These are phyloP conservation scores for Triangularia verruculosa DNA, from an alignment of 2,329 filamentous ascomycete species.

Conservation along the genomic window DNA sequence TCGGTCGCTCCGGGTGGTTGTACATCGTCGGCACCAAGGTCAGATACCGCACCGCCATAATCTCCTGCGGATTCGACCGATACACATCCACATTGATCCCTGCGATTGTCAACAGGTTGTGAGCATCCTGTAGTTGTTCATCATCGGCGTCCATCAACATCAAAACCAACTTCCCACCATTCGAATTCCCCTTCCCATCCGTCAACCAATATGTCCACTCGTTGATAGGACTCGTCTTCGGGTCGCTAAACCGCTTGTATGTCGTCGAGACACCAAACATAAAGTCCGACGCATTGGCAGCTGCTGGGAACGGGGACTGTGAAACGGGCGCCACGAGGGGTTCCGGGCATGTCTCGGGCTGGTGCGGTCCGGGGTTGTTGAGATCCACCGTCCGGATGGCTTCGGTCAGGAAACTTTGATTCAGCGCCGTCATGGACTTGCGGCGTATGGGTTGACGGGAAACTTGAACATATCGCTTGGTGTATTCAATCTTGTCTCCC, in stretches of 20 bases:
- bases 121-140: constrained; percentile 49
- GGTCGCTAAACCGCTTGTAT: constrained; percentile 52
- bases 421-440: constrained; percentile 50
- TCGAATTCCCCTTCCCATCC: constrained; percentile 52
- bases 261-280: constrained; percentile 60
- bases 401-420: constrained; percentile 43
- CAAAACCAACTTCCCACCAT: constrained; percentile 55
- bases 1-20: constrained; percentile 45
- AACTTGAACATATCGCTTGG: constrained; percentile 54
- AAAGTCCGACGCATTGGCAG: constrained; percentile 54
- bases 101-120: constrained; percentile 43
- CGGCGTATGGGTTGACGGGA: constrained; percentile 48
- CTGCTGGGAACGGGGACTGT: constrained; percentile 47
- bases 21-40: constrained; percentile 54
- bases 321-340: constrained; percentile 52
- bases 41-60: constrained; percentile 59
- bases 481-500: constrained; percentile 52
- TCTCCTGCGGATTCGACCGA: constrained; percentile 49
- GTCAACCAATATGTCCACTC: constrained; percentile 62
- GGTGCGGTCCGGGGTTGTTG: constrained; percentile 36
- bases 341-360: constrained; percentile 43
- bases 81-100: constrained; percentile 59
- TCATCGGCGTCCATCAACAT: constrained; percentile 53
- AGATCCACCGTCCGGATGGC: constrained; percentile 49
- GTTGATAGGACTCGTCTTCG: constrained; percentile 50